Evolutionary conservation across 768 basidiomycete genomes (phyloP), one percentile per base, ranked within the genome.

Genomic region (Boletus vinaceobasis): DNA sequence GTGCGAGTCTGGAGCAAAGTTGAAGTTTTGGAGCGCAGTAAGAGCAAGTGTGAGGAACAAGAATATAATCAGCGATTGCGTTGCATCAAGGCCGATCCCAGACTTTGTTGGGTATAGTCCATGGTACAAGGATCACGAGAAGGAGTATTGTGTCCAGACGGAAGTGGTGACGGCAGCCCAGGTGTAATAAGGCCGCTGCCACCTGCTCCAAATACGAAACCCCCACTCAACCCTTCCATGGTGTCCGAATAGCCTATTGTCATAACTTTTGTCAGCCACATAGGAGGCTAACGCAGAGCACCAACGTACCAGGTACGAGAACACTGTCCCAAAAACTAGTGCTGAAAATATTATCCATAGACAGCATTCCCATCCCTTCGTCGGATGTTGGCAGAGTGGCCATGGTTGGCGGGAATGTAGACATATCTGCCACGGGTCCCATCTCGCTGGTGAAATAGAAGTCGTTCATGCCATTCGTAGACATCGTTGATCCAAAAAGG

Each of bases 401-500:
- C 87, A 91, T 90, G 49, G 87, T 90, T n/a, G 90, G 90, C 46
- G 90, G 90, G 80, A 92, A 92, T 51, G 84, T 90, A 44, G 86
- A 82, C 62, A 92, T 84, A 67, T 92, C 90, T 57, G 80, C 82
- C 15, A 85, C 88, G 5, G 88, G 89, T 0, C 90, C 90, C 87
- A 91, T 91, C 75, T 93, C 90, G 50, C 88, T 77, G 49, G 84
- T 83, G 62, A 88, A 86, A 55, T 86, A 82, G 71, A 86, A 90
- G 62, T 84, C 83, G 57, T 77, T 74, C 33, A 55, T 17, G 17
- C 64, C 61, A 39, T 61, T 70, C 46, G 48, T 38, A 62, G 48
- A 64, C 52, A 40, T 60, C 38, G 44, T 58, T 58, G 58, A 17
- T 15, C 50, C 69, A 29, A 71, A 68, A 29, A 70, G 64, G 27